phyloP scores from a whole-genome alignment of 805 yeast species.

The Candida wancherniae region DNA sequence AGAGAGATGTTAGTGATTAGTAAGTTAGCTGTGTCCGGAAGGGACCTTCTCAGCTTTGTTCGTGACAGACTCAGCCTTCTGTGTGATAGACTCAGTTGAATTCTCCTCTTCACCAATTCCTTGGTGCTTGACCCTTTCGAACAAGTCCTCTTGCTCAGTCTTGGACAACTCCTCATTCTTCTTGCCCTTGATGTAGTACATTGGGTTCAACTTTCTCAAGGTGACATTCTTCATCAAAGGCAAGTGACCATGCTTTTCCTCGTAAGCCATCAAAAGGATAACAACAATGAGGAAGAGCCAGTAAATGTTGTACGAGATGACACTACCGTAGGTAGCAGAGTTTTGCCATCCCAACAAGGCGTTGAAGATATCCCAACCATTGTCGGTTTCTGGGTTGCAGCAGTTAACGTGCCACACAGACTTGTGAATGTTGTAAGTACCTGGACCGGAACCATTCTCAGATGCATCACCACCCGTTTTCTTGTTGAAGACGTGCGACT shows the following conservation, averaged over 20 bases:
- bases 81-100: slow-evolving; percentile 9
- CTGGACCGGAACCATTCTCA: slow-evolving; percentile 90
- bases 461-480: slow-evolving; percentile 92
- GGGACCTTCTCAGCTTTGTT: background rate
- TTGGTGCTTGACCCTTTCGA: slow-evolving; percentile 27
- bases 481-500: slow-evolving; percentile 57
- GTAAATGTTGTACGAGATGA: slow-evolving; percentile 80
- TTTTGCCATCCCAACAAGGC: slow-evolving; percentile 96
- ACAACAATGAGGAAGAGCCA: slow-evolving; percentile 67
- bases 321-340: slow-evolving; percentile 91
- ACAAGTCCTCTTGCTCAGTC: slow-evolving; percentile 51
- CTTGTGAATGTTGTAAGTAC: slow-evolving; percentile 77
- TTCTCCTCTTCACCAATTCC: slow-evolving; percentile 11
- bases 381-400: slow-evolving; percentile 83
- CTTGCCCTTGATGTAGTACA: slow-evolving; percentile 66
- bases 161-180: slow-evolving; percentile 53
- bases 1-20: too few relatives aligned
- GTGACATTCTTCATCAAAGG: slow-evolving; percentile 49
- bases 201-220: slow-evolving; percentile 58
- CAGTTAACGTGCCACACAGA: slow-evolving; percentile 96
- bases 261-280: slow-evolving; percentile 62
- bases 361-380: slow-evolving; percentile 97
- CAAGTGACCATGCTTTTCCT: slow-evolving; percentile 79
- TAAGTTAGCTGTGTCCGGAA: too few relatives aligned
- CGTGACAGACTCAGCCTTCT: slow-evolving; percentile 7